Evolutionary conservation across 495 filamentous ascomycete genomes (phyloP), one percentile per base, ranked within the genome.

Genomic region (Friedmanniomyces endolithicus): DNA sequence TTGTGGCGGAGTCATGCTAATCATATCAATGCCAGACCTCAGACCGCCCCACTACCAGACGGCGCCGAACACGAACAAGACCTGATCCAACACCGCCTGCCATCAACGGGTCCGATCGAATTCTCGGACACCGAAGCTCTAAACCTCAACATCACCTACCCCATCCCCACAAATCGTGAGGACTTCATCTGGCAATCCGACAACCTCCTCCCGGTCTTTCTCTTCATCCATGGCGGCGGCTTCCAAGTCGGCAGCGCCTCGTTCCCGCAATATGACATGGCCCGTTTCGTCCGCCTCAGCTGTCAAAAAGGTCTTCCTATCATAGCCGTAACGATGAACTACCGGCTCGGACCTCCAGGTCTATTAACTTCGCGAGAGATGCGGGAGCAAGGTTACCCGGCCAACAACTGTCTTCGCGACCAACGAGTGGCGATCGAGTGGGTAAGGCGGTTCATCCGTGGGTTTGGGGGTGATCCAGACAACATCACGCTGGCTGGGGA

Each of bases 181-280:
- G 27, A 31, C 9, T 9, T 31, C 27, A 31, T 31, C 27, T 31
- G 27, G 27, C 27, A 31, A 6, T n/a, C 22, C 16, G 22, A 39
- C 20, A 11, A 50, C n/a, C 68, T 73, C 8, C 47, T 64, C 17
- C 64, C 64, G 16, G 63, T 67, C 35, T 58, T 67, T 39, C 57
- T 61, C 1, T 67, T 62, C 50, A 62, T 67, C 24, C 63, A 67
- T 39, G 64, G 64, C 19, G 64, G 64, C 12, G 63, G 63, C 11
- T 61, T 59, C n/a, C 52, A 64, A 3, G 64, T 71, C 25, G 73
- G 73, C 0, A 62, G 65, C 9, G 70, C 66, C 23, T 67, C 62
- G 0, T 74, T 68, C 67, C 71, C 71, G n/a, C 71, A 73, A 48
- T 71, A 65, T 51, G 70, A 74, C 40, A 62, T 63, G 9, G 33